A percentile compares a stretch with the other conserved stretches of the same genome.
phyloP scores from a whole-genome alignment of 2,329 filamentous ascomycete genomes.

The Penicillium griseofulvum region DNA sequence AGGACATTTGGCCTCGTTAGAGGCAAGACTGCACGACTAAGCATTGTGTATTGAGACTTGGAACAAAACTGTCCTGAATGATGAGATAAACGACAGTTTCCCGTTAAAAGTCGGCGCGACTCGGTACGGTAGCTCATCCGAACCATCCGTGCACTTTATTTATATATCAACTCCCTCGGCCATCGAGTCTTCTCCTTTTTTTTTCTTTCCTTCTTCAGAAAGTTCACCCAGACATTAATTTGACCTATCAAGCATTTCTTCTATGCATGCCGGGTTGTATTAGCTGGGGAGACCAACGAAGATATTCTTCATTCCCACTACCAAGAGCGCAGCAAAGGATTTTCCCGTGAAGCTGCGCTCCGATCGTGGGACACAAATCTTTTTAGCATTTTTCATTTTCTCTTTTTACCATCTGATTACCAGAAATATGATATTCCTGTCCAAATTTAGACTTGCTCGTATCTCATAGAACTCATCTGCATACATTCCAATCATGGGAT shows the following conservation, averaged over 20 bases:
- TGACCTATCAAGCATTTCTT: slow-evolving; percentile 53
- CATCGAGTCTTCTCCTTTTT: slow-evolving; percentile 33
- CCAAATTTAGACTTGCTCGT: slow-evolving; percentile 16
- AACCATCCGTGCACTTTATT: slow-evolving; percentile 25
- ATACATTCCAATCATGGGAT: slow-evolving; percentile 17
- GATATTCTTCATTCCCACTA: slow-evolving; percentile 40
- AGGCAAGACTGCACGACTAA: slow-evolving; percentile 47
- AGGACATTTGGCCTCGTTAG: slow-evolving; percentile 43
- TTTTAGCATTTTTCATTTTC: slow-evolving; percentile 9
- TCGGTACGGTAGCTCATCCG: slow-evolving; percentile 22
- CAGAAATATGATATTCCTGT: slow-evolving; percentile 23
- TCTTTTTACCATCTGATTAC: slow-evolving; percentile 2
- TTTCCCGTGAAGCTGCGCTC: slow-evolving; percentile 47
- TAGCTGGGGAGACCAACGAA: slow-evolving; percentile 51
- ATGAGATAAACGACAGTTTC: slow-evolving; percentile 15
- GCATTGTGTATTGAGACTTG: slow-evolving; percentile 34
- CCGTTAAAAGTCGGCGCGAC: slow-evolving; percentile 33
- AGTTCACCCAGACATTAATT: slow-evolving; percentile 58
- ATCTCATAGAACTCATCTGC: slow-evolving; percentile 20
- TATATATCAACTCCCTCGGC: slow-evolving; percentile 6
- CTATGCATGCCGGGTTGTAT: slow-evolving; percentile 59
- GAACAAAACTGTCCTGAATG: slow-evolving; percentile 7
- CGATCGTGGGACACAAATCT: slow-evolving; percentile 48
- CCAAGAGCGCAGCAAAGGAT: slow-evolving; percentile 51
- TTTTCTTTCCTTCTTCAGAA: slow-evolving; percentile 50